phyloP scores from a whole-genome alignment of 768 basidiomycete species.

The Paxillus involutus region DNA sequence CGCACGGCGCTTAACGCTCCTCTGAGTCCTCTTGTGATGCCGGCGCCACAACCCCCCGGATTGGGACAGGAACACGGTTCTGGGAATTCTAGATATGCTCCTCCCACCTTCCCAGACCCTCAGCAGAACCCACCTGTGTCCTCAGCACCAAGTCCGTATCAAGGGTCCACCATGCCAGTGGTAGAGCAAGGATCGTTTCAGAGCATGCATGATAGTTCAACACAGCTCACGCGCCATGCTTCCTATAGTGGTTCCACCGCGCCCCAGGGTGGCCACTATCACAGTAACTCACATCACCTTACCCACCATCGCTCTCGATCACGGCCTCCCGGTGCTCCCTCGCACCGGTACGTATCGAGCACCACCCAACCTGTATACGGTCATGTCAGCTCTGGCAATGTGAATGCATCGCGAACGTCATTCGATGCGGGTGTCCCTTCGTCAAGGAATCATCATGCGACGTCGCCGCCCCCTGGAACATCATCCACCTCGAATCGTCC shows the following conservation, averaged over 20 bases:
- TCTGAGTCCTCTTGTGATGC: slow-evolving; percentile 3
- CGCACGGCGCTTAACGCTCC: slow-evolving; percentile 14
- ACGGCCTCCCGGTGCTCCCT: slow-evolving; percentile 30
- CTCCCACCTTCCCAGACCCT: background rate
- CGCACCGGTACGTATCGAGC: slow-evolving; percentile 30
- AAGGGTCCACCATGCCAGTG: slow-evolving; percentile 7
- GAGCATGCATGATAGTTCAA: slow-evolving; percentile 7
- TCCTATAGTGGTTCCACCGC: background rate
- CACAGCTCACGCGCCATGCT: slow-evolving; percentile 12
- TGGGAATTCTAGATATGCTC: background rate
- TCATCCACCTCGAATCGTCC: slow-evolving; percentile 5
- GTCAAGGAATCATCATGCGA: slow-evolving; percentile 8
- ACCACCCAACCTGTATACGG: slow-evolving; percentile 24
- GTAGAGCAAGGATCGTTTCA: slow-evolving; percentile 20
- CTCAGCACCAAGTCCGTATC: background rate
- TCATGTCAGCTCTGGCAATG: slow-evolving; percentile 22
- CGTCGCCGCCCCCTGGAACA: slow-evolving; percentile 10
- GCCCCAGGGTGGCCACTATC: slow-evolving; percentile 3
- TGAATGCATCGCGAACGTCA: slow-evolving; percentile 22
- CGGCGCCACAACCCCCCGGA: slow-evolving; percentile 17
- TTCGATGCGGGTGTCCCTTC: slow-evolving; percentile 14
- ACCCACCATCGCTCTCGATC: slow-evolving; percentile 23
- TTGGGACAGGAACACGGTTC: slow-evolving; percentile 7
- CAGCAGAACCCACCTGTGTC: slow-evolving; percentile 2
- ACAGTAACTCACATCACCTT: slow-evolving; percentile 17